A percentile compares a stretch with the other conserved stretches of the same genome.
phyloP scores from a whole-genome alignment of 257 asterid genomes.

The Fraxinus americana region DNA sequence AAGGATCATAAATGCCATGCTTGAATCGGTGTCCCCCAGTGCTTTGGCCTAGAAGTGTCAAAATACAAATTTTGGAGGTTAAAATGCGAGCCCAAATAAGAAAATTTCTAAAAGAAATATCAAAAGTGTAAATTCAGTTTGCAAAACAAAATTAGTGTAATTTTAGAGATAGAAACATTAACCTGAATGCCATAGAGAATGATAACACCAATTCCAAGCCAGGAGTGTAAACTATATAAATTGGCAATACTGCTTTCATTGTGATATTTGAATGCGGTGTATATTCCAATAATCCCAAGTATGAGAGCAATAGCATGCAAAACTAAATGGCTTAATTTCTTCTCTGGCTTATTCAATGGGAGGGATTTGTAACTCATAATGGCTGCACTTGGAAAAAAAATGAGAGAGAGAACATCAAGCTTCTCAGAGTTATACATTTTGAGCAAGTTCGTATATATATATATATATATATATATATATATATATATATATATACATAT shows the following conservation, averaged over 20 bases:
- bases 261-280: constrained; percentile 81
- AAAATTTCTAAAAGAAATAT: too few relatives aligned
- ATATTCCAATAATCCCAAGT: constrained; percentile 86
- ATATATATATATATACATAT: too few relatives aligned
- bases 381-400: constrained; percentile 51
- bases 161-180: not conserved
- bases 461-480: too few relatives aligned
- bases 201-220: constrained; percentile 86
- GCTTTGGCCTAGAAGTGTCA: too few relatives aligned
- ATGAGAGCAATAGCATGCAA: constrained; percentile 77
- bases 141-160: not conserved
- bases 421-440: too few relatives aligned
- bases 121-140: not conserved
- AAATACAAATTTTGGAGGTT: too few relatives aligned
- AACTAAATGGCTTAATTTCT: constrained; percentile 74
- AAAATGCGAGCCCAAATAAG: too few relatives aligned
- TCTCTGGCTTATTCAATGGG: constrained; percentile 73
- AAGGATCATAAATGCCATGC: too few relatives aligned
- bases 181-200: constrained; percentile 93
- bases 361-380: constrained; percentile 80
- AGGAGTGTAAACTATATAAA: constrained; percentile 93
- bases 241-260: constrained; percentile 86
- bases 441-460: too few relatives aligned
- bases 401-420: not conserved
- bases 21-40: too few relatives aligned